Evolutionary conservation across 345 rosid genomes (phyloP).

Genomic region (Capsella bursapastoris): DNA sequence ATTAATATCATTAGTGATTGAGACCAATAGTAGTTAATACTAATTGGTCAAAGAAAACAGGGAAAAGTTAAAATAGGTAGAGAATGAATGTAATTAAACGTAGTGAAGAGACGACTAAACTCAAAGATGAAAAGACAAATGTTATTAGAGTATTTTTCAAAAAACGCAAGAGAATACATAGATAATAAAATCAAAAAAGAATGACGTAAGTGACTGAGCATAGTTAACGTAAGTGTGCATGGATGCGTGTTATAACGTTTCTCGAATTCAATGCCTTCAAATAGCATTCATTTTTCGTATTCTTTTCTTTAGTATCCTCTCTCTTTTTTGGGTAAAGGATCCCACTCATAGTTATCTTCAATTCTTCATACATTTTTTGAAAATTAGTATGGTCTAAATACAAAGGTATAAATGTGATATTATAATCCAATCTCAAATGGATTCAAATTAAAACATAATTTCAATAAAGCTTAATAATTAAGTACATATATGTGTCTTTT

Average conservation of each 20-base stretch:
- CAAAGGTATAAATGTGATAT: background rate
- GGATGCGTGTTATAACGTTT: constrained; percentile 61
- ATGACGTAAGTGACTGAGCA: constrained; percentile 52
- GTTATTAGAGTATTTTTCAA: no score
- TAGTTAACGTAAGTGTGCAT: constrained; percentile 53
- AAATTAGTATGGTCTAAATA: background rate
- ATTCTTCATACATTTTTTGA: background rate
- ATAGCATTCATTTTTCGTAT: background rate
- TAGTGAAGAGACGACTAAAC: background rate
- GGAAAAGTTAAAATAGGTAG: background rate
- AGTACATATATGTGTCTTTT: no score
- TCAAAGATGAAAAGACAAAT: background rate
- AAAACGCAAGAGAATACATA: constrained; percentile 5
- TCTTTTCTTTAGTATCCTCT: background rate
- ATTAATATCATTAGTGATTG: background rate
- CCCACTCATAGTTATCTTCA: background rate
- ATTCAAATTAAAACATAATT: no score
- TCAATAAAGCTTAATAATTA: no score
- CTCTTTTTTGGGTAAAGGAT: background rate
- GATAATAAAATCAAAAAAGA: constrained; percentile 22
- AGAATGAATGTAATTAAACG: background rate
- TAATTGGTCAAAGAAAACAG: constrained; percentile 13
- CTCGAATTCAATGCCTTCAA: constrained; percentile 51
- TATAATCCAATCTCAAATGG: no score
- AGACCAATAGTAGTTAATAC: background rate